Conservation (phyloP, 2,329 filamentous ascomycete genomes). For the Ophiostoma sp. region DNA sequence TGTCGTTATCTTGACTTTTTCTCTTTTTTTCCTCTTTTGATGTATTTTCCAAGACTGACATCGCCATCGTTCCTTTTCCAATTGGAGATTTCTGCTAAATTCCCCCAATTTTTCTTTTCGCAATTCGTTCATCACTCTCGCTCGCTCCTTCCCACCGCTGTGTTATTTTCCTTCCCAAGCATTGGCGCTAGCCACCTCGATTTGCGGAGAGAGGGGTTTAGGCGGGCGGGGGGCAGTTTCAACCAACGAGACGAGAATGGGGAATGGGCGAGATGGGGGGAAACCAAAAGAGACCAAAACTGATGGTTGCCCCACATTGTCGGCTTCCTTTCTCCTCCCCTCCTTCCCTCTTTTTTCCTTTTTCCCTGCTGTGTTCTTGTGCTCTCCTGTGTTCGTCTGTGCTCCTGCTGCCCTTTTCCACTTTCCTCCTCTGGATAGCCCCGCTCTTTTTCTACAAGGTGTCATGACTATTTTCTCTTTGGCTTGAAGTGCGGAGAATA, state of each 20-base stretch:
- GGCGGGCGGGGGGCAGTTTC: background rate
- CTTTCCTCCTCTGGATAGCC: background rate
- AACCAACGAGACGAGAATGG: background rate
- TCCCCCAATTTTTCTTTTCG: constrained; percentile 2
- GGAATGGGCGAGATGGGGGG: constrained; percentile 18
- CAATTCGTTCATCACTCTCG: background rate
- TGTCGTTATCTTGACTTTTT: background rate
- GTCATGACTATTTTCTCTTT: background rate
- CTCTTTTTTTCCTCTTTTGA: background rate
- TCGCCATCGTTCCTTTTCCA: background rate
- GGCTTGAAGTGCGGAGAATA: constrained; percentile 22
- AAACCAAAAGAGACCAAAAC: background rate
- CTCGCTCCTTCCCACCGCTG: constrained; percentile 2
- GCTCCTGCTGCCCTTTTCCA: background rate
- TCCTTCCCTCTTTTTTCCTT: background rate
- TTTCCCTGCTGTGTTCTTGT: background rate
- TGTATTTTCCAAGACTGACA: background rate
- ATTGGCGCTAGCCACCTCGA: background rate
- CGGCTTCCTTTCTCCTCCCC: constrained; percentile 20
- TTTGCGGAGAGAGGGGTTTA: constrained; percentile 26
- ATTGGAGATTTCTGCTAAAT: background rate
- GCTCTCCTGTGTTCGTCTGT: background rate
- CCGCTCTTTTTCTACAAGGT: background rate
- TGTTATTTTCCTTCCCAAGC: background rate
- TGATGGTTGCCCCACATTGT: background rate